These are phyloP conservation scores for Passiflora organensis DNA, from an alignment of 345 rosid genomes.

Conservation along the genomic window DNA sequence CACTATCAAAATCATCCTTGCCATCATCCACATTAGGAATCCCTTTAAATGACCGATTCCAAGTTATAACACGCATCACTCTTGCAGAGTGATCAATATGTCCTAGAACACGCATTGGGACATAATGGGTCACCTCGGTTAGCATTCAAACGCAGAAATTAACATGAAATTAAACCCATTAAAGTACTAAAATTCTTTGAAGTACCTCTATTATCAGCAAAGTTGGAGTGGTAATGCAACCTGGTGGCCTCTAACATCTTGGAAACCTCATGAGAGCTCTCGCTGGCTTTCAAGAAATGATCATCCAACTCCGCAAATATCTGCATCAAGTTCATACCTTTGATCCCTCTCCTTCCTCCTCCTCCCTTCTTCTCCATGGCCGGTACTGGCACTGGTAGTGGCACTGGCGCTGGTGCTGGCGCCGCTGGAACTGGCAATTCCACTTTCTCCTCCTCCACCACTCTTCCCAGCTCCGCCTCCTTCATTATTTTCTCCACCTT, in stretches of 20 bases:
- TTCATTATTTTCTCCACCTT: conserved; percentile 10
- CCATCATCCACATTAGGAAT: conserved; percentile 40
- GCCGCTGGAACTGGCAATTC: conserved; percentile 21
- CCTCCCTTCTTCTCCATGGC: conserved; percentile 31
- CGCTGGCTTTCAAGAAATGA: conserved; percentile 79
- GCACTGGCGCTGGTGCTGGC: conserved; percentile 20
- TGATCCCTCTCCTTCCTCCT: conserved; percentile 19
- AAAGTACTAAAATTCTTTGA: no score
- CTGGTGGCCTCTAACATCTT: conserved; percentile 94
- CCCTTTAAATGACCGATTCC: conserved; percentile 89
- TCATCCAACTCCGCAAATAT: conserved; percentile 73
- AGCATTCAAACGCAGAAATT: no score
- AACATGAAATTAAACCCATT: no score
- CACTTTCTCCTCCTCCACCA: conserved; percentile 16
- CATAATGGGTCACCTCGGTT: conserved; percentile 52
- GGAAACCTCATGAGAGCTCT: conserved; percentile 89
- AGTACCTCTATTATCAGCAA: conserved; percentile 46
- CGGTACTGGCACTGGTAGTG: conserved; percentile 21
- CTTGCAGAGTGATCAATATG: conserved; percentile 89
- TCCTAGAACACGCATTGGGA: conserved; percentile 38
- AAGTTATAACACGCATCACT: conserved; percentile 95
- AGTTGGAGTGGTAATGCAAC: conserved; percentile 97
- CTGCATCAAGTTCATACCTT: conserved; percentile 34
- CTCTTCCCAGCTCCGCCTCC: conserved; percentile 1
- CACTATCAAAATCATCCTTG: conserved; percentile 73